phyloP scores from a whole-genome alignment of 177 flowering plant genomes.

The Telopea speciosissima region DNA sequence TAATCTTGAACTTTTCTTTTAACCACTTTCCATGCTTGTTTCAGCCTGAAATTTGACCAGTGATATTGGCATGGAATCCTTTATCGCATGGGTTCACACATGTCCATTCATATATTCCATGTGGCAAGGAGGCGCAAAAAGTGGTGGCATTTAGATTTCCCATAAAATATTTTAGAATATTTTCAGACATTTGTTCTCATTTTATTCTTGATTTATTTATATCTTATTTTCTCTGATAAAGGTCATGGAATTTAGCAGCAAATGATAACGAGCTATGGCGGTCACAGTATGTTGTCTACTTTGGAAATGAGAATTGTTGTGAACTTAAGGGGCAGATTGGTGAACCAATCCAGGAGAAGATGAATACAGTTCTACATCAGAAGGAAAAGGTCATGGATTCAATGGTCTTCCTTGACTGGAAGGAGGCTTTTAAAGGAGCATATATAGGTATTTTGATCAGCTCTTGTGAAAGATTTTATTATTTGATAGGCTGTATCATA shows the following conservation, averaged over 20 bases:
- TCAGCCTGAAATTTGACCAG: too few relatives aligned
- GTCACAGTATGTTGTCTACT: conserved; percentile 36
- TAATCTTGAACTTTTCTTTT: too few relatives aligned
- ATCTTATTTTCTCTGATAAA: conserved; percentile 21
- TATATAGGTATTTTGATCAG: conserved; percentile 42
- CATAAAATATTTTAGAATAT: background rate
- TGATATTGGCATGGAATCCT: too few relatives aligned
- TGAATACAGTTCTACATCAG: background rate
- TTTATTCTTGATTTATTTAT: conserved; percentile 8
- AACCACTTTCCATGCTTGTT: too few relatives aligned
- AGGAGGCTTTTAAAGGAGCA: conserved; percentile 42
- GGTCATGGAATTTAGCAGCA: conserved; percentile 82
- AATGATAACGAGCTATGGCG: conserved; percentile 64
- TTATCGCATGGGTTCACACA: too few relatives aligned
- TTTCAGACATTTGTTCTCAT: background rate
- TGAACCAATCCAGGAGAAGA: conserved; percentile 3
- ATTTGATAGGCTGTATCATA: background rate
- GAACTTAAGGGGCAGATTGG: conserved; percentile 17
- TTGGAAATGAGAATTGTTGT: conserved; percentile 19
- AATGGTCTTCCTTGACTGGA: conserved; percentile 34
- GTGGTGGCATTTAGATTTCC: too few relatives aligned
- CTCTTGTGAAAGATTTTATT: background rate
- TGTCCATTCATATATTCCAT: too few relatives aligned
- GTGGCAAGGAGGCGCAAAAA: too few relatives aligned
- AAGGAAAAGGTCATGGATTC: conserved; percentile 7